Evolutionary conservation across 257 asterid genomes (phyloP), one percentile per base, ranked within the genome.

Genomic region (Datura wrightii): DNA sequence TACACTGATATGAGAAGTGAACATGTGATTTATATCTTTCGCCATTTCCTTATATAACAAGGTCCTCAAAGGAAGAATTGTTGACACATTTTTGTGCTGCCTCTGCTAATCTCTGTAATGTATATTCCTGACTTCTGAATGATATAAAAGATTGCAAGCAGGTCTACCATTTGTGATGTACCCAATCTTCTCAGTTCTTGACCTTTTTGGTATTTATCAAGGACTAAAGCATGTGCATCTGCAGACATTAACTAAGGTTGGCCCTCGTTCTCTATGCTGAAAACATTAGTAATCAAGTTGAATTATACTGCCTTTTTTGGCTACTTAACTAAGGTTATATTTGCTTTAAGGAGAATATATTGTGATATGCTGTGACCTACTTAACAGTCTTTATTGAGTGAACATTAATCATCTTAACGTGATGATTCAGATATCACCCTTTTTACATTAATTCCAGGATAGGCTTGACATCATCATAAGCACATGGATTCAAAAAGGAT

Each of bases 221-320:
- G 93, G 94, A 86, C 93, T 97, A 70, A 94, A 95, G 84, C 95
- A 97, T 84, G 98, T 95, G 72, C 99, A 97, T 93, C 93, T 97
- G 85, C 99, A 93, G 85, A 97, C 98, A 71, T 86, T 97, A 84
- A 95, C 98, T 83, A 95, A 92, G 99, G 99, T 96, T 83, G 82
- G 92, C 87, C 84, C 69, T 83, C 80, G 46, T 41, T 56, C 37
- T 87, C 36, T 48, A 18, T 44, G 46, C 79, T 18, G 55, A 58
- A 82, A 83, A 19, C 31, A 50, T 50, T 34, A 6, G 60, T 76
- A 13, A 31, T 50, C 81, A 74, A 74, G 41, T 74, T 74, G 42
- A 72, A 50, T 50, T 48, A 48, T 74, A 24, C 60, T 6, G 34
- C 0, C 60, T 55, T 48, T 74, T 44, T 44, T 11, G 37, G 42